Conservation (phyloP, 352 stramenopile species). For the Thraustotheca clavata region DNA sequence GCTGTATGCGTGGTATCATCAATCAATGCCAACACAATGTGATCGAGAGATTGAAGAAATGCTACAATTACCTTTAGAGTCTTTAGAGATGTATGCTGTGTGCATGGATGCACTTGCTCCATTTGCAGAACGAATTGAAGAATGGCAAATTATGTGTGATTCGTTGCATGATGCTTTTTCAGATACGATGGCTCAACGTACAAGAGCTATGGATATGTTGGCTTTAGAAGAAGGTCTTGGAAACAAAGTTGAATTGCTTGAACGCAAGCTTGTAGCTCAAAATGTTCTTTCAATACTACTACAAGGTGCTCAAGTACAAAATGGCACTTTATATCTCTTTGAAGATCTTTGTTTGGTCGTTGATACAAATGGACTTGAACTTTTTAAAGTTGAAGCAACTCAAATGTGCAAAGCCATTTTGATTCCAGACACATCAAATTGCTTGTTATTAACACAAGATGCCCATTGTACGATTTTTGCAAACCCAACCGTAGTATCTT, state of each 20-base stretch:
- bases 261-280: background rate
- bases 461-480: background rate
- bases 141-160: constrained; percentile 3
- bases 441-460: background rate
- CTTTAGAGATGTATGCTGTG: background rate
- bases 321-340: background rate
- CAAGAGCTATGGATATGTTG: background rate
- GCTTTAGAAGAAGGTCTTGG: background rate
- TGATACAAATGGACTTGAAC: background rate
- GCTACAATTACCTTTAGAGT: background rate
- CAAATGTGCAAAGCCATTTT: background rate
- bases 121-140: background rate
- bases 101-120: background rate
- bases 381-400: background rate
- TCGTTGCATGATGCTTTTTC: background rate
- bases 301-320: background rate
- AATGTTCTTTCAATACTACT: background rate
- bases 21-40: background rate
- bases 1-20: background rate
- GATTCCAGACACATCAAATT: background rate
- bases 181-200: background rate
- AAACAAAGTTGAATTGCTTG: background rate
- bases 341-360: background rate
- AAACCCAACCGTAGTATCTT: background rate
- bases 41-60: background rate